phyloP scores from a whole-genome alignment of 495 filamentous ascomycete genomes.

The Penicillium arizonense region DNA sequence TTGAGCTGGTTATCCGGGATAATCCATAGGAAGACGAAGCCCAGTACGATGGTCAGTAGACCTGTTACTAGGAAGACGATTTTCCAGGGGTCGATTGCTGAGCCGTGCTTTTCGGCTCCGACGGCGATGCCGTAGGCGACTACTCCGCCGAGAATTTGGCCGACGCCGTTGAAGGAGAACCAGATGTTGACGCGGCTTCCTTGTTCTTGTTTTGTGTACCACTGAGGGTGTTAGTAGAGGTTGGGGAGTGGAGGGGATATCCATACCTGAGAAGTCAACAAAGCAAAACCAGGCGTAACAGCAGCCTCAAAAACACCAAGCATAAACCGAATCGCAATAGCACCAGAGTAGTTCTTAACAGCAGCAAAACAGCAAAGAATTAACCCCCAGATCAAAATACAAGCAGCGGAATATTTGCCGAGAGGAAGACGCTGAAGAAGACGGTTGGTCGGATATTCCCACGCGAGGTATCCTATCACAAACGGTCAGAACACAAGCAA shows the following conservation, averaged over 20 bases:
- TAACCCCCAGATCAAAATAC: constrained; percentile 58
- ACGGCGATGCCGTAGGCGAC: constrained; percentile 65
- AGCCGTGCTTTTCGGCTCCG: constrained; percentile 51
- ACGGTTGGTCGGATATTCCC: constrained; percentile 62
- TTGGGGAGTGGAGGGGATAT: not conserved
- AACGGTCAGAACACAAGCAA: not conserved
- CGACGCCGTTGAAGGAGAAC: constrained; percentile 64
- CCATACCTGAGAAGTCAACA: constrained; percentile 54
- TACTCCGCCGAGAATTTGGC: constrained; percentile 59
- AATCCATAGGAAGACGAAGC: constrained; percentile 58
- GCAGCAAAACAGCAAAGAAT: constrained; percentile 55
- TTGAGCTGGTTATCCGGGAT: constrained; percentile 71
- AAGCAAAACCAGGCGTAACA: constrained; percentile 62
- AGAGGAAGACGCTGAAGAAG: constrained; percentile 59
- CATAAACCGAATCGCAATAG: constrained; percentile 58
- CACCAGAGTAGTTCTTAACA: constrained; percentile 43
- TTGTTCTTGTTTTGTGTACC: constrained; percentile 63
- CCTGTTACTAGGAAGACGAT: constrained; percentile 68
- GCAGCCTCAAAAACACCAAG: constrained; percentile 61
- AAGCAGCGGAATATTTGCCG: constrained; percentile 57
- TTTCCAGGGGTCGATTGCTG: constrained; percentile 62
- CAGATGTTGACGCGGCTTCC: constrained; percentile 57
- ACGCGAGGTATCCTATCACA: constrained; percentile 54
- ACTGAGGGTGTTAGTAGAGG: constrained; percentile 30
- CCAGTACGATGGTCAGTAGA: constrained; percentile 56